Evolutionary conservation across 2,329 filamentous ascomycete species (phyloP), one percentile per base, ranked within the genome.

Genomic region (Fusarium beomiforme): DNA sequence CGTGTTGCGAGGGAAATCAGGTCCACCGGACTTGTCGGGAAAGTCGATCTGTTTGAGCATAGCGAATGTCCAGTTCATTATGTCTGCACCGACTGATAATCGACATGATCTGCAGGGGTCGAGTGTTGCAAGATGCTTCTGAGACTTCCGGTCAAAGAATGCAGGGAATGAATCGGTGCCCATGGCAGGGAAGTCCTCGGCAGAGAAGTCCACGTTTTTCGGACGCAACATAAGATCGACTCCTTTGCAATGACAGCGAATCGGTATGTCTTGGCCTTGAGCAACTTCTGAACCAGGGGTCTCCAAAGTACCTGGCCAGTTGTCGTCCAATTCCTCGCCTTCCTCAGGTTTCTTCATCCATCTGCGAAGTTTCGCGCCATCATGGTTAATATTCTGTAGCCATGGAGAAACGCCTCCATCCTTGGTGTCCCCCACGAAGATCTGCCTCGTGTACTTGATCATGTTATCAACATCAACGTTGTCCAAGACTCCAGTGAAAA

Each of bases 401-500:
- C 85, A 89, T 3, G 80, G 73, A 5, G 81, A 81, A 2, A 85
- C 81, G 0, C 88, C 87, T 5, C 87, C 87, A 71, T 89, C 87
- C 3, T 80, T 31, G 1, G 87, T 89, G 59, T 88, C 86, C 2
- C 76, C 81, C 1, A 88, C 78, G 61, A 83, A 87, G 6, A 85
- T 81, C 59, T 87, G 83, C 3, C 79, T 64, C 1, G 53, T 67
- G 39, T 81, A 77, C 14, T 69, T 68, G 26, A 85, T 54, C 11
- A 86, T 44, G 10, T 74, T 69, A 1, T 54, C 44, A 5, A 59
- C 31, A 0, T 73, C 66, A 2, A 76, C 54, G 43, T 84, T 83
- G 0, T 59, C 55, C 36, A 86, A 69, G 0, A 75, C 71, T 2
- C 85, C 85, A 1, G 81, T 83, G 4, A 83, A 78, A 0, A 83